Percentiles rank a stretch among this genome's conserved stretches.
Evolutionary conservation across 345 rosid species (phyloP).

Genomic region (Cardiospermum halicacabum): DNA sequence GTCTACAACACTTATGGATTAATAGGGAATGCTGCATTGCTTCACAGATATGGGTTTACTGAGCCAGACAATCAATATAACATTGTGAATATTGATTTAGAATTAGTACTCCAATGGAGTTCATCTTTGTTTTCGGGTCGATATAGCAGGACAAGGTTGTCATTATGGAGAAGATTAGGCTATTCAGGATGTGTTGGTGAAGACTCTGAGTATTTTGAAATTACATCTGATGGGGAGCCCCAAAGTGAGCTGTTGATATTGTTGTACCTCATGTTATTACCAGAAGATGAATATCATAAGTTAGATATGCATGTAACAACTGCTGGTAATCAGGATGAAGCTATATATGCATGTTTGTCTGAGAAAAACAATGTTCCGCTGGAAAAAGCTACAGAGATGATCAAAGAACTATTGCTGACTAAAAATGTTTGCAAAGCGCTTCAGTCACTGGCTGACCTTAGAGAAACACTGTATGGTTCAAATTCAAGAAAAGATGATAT

Average conservation of each 20-base stretch:
- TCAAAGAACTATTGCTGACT: conserved; percentile 44
- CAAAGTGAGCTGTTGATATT: conserved; percentile 64
- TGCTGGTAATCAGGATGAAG: conserved; percentile 19
- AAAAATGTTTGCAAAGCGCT: conserved; percentile 61
- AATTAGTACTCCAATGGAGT: conserved; percentile 67
- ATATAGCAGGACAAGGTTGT: conserved; percentile 55
- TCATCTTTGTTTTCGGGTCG: conserved; percentile 53
- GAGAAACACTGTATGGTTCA: conserved; percentile 58
- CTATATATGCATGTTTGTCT: conserved; percentile 24
- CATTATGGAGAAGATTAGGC: conserved; percentile 64
- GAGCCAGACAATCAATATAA: conserved; percentile 65
- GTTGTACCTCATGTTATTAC: conserved; percentile 51
- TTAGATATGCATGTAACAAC: conserved; percentile 49
- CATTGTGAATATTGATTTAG: conserved; percentile 83
- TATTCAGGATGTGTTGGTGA: conserved; percentile 60
- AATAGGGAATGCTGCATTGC: conserved; percentile 83
- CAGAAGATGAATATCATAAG: conserved; percentile 40
- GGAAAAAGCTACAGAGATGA: conserved; percentile 32
- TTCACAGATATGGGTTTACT: conserved; percentile 89
- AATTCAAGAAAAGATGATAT: conserved; percentile 43
- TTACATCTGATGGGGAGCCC: conserved; percentile 64
- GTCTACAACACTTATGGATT: conserved; percentile 82
- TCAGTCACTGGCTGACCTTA: conserved; percentile 49
- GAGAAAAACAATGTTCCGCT: conserved; percentile 26
- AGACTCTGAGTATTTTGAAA: conserved; percentile 72